Evolutionary conservation across 2,329 filamentous ascomycete species (phyloP), one percentile per base, ranked within the genome.

Genomic region (Sclerotinia subarctica): DNA sequence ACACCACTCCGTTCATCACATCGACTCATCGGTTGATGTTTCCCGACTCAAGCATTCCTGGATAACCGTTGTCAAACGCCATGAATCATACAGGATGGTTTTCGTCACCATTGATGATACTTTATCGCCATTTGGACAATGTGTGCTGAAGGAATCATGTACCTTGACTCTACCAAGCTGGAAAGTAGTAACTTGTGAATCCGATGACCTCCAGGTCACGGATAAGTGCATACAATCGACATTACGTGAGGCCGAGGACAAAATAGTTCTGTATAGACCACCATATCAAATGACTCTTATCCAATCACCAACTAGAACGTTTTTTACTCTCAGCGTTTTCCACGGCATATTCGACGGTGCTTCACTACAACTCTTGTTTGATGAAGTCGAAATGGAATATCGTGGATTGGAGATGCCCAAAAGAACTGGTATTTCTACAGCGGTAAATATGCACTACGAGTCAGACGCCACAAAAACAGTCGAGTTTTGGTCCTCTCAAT

Each of bases 1-100:
- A 38, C 60, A 64, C 47, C 47, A 64, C 32, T 64, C 60, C 13
- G 15, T 64, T 21, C 60, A 64, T 38, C 32, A 64, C 13, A 64
- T 64, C 46, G 53, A 64, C 2, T 11, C 29, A n/a, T 53, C 47
- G 1, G 19, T 64, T 13, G 47, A 64, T 26, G 21, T 53, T 13
- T 26, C 46, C n/a, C 24, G 26, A 26, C 47, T 64, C 32, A 32
- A 64, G 35, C 3, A 64, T 26, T 32, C 60, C n/a, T 53, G 60
- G 60, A 51, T 64, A 19, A 24, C 46, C 2, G 15, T 38, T 21
- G 29, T 64, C 7, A 51, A 53, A 38, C 46, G 47, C 2, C 60
- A 64, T 52, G 60, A 64, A 38, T 35, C 60, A 53, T 53, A 64
- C 29, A 52, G 47, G 32, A 64, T 52, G 46, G 47, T 53, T 17